Evolutionary conservation across 306 rosid species (phyloP).

Genomic region (Castanospermum australe): DNA sequence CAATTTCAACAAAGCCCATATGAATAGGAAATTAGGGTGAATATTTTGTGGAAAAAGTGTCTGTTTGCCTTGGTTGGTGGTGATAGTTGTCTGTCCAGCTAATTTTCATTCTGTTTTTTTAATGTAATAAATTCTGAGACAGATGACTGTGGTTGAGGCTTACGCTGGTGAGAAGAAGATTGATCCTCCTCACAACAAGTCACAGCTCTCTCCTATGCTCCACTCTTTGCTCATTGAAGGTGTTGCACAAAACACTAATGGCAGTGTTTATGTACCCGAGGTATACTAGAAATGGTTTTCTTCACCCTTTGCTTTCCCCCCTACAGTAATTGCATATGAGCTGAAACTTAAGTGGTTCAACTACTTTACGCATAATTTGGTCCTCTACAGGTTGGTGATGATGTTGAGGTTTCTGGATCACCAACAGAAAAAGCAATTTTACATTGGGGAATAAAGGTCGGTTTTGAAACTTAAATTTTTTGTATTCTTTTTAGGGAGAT

Average conservation of each 20-base stretch:
- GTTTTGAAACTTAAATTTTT: background rate
- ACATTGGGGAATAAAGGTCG: slow-evolving; percentile 73
- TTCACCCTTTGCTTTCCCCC: background rate
- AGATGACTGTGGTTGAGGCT: slow-evolving; percentile 95
- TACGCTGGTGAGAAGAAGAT: slow-evolving; percentile 67
- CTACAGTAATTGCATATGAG: background rate
- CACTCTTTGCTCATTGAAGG: slow-evolving; percentile 71
- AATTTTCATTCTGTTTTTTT: background rate
- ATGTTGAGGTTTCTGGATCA: slow-evolving; percentile 85
- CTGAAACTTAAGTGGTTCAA: background rate
- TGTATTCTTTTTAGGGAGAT: background rate
- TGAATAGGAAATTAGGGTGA: background rate
- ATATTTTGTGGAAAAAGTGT: slow-evolving; percentile 3
- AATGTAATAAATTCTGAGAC: slow-evolving; percentile 12
- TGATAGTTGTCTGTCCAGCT: background rate
- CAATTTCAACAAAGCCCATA: background rate
- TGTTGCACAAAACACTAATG: slow-evolving; percentile 77
- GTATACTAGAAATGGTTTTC: slow-evolving; percentile 40
- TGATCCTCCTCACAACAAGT: slow-evolving; percentile 48
- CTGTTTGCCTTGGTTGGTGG: background rate
- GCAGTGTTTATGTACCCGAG: slow-evolving; percentile 74
- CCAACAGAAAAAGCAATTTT: slow-evolving; percentile 97
- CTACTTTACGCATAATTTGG: background rate
- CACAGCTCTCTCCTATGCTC: slow-evolving; percentile 53
- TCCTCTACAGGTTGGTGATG: slow-evolving; percentile 52